A percentile compares a stretch with the other conserved stretches of the same genome.
phyloP scores from a whole-genome alignment of 345 rosid genomes.

The Isatis tinctoria region DNA sequence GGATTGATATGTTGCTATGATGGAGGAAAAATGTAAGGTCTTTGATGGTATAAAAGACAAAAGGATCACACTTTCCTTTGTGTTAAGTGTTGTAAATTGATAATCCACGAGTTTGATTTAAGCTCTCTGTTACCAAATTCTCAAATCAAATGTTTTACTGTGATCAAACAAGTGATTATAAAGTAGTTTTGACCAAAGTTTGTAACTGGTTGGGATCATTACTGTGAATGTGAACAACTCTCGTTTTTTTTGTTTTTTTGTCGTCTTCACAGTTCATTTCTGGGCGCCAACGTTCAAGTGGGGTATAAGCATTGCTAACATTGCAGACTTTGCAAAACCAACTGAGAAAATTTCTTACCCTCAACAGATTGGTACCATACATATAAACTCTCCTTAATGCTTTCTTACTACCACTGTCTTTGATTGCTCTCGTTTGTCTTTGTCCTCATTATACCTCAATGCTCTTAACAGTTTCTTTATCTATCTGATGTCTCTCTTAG shows the following conservation, averaged over 20 bases:
- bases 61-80: neutral
- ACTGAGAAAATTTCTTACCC: constrained; percentile 49
- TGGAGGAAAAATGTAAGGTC: neutral
- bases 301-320: constrained; percentile 49
- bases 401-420: neutral
- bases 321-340: constrained; percentile 49
- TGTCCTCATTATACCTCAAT: neutral
- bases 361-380: constrained; percentile 37
- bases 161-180: neutral
- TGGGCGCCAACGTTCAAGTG: constrained; percentile 62
- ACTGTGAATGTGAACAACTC: neutral
- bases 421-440: neutral
- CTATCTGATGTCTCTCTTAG: constrained; percentile 31
- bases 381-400: neutral
- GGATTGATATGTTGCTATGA: neutral
- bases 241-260: neutral
- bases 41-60: neutral
- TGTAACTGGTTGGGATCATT: neutral
- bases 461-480: constrained; percentile 6
- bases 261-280: constrained; percentile 57
- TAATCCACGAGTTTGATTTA: neutral
- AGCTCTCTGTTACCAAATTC: neutral
- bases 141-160: neutral
- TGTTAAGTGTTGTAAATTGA: neutral
- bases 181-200: neutral